Evolutionary conservation across 31 red algal genomes (phyloP), one percentile per base, ranked within the genome.

Genomic region (Odonthalia washingtoniensis): DNA sequence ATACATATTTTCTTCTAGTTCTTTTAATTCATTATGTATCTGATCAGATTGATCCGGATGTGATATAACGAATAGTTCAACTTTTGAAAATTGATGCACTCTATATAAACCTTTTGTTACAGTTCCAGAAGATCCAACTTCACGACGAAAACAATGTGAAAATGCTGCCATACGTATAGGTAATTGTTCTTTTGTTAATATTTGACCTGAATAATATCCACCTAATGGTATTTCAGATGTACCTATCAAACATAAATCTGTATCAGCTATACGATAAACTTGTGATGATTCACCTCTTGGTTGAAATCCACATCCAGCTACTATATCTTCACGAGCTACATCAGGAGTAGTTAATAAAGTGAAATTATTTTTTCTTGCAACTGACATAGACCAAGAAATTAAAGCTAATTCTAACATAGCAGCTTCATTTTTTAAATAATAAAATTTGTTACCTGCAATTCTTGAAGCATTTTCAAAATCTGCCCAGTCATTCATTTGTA

Each of bases 1-100:
- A 28, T 28, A 34, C 28, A 70, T 28, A 70, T 32, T 34, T 49
- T 97, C 85, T 79, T 97, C 92, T 21, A 70, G n/a, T 34, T 37
- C 28, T 12, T 12, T 6, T 12, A 95, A 64, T 38, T 32, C 36
- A 42, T 76, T 82, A 36, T 95, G 90, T 70, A 97, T 93, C 52
- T 93, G 86, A 61, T 91, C 92, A 12, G 87, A 44, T 39, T 32
- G 35, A 35, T 97, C 93, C 70, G 89, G 91, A 30, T 97, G 72
- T 39, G 65, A 87, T 9, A 99, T 39, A 3, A 95, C 84, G 73
- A 97, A 95, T 84, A 99, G 74, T 73, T 99, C 98, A 1, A 99
- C 95, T 79, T 99, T 99, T 6, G 84, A 84, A 80, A 99, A 99
- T 82, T 99, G 98, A 77, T 99, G 98, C 43, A 97, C 93, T 14